Percentiles rank a stretch among this genome's conserved stretches.
Conservation (phyloP, 805 yeast species). For the Saturnispora hagleri region DNA sequence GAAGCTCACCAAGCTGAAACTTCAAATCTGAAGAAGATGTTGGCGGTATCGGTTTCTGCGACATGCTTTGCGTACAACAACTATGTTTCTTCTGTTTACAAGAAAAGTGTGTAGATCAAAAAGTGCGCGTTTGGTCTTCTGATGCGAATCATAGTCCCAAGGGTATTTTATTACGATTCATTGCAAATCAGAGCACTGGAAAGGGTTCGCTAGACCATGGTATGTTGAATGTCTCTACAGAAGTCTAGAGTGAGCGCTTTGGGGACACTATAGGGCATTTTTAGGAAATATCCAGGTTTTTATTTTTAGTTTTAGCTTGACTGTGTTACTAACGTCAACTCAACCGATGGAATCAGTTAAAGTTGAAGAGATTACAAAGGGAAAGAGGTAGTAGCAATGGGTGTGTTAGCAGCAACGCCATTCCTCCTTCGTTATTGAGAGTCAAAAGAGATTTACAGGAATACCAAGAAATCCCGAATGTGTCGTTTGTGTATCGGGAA, state of each 20-base stretch:
- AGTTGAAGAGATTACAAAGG: slow-evolving; percentile 25
- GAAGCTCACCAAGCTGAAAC: slow-evolving; percentile 35
- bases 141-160: background rate
- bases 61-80: background rate
- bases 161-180: too few species aligned
- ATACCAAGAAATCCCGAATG: slow-evolving; percentile 41
- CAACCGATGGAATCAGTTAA: slow-evolving; percentile 14
- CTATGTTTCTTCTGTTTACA: background rate
- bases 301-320: too few species aligned
- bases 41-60: slow-evolving; percentile 3
- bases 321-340: background rate
- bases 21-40: slow-evolving; percentile 29
- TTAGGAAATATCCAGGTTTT: too few species aligned
- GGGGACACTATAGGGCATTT: background rate
- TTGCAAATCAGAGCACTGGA: background rate
- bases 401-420: slow-evolving; percentile 1
- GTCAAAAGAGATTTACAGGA: slow-evolving; percentile 71
- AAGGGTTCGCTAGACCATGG: background rate
- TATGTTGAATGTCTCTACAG: background rate
- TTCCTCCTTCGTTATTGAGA: slow-evolving; percentile 40
- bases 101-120: background rate
- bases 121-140: background rate
- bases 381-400: slow-evolving; percentile 16
- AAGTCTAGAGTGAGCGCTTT: background rate
- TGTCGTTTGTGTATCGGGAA: slow-evolving; percentile 32